Evolutionary conservation across 148 eudicot species (phyloP).

Genomic region (Spergularia marina): DNA sequence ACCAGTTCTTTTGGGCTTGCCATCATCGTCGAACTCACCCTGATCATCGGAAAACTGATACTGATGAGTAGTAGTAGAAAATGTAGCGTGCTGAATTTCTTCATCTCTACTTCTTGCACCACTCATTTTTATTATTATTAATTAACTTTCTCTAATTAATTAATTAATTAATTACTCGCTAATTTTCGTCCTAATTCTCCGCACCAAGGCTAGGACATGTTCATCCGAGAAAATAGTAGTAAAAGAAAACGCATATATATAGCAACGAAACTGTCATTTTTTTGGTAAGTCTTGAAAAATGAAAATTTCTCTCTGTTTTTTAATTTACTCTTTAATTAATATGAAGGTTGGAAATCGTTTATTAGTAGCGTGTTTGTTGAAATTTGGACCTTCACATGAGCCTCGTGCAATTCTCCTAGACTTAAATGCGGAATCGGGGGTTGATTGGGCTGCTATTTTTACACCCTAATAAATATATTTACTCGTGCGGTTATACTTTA

Average conservation of each 20-base stretch:
- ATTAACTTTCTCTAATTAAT: background rate
- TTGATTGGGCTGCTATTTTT: too few relatives aligned
- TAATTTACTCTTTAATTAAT: too few relatives aligned
- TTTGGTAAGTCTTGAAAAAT: background rate
- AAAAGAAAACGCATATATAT: background rate
- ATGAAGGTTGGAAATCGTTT: too few relatives aligned
- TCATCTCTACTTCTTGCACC: constrained; percentile 2
- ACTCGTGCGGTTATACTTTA: too few relatives aligned
- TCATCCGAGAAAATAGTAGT: background rate
- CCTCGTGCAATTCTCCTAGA: too few relatives aligned
- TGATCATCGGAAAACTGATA: background rate
- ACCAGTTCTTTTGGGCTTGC: constrained; percentile 50
- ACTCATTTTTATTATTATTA: background rate
- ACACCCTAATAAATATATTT: too few relatives aligned
- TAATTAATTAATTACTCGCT: background rate
- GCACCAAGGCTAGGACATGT: background rate
- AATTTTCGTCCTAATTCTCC: background rate
- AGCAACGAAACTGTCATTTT: background rate
- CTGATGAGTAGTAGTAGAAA: background rate
- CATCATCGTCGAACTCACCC: constrained; percentile 42
- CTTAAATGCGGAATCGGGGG: too few relatives aligned
- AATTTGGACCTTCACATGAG: too few relatives aligned
- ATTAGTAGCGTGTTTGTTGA: too few relatives aligned
- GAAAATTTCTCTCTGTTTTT: background rate
- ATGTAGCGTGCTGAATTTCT: background rate